Base-by-base conservation (phyloP, 2,329 filamentous ascomycete genomes). In the Cryphonectria parasitica region DNA sequence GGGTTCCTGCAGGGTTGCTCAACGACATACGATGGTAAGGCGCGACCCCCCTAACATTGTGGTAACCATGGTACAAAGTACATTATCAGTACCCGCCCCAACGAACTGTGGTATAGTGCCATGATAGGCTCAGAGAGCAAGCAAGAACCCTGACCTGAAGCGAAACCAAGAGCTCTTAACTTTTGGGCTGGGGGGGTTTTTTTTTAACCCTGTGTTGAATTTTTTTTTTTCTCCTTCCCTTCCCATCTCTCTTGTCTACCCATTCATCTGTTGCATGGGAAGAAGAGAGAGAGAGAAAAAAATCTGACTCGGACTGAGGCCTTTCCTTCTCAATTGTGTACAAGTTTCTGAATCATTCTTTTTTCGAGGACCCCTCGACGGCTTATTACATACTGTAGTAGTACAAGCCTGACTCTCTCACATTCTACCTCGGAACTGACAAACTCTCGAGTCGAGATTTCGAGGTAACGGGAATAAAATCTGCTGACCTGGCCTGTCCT, bases 291-390 rank as follows among this genome's bases (percentile, higher is more conserved):
- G 15, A 22, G 17, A 31, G 8, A 36, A 34, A 43, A 68, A 63
- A 52, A 39, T 69, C 70, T 72, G 70, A 72, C 70, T 72, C 70
- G 70, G 28, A 39, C 13, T 67, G 64, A 34, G 39, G n/a, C 15
- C 45, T 54, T 56, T 64, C 54, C 52, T 61, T 56, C 22, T 54
- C 41, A 31, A 13, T 56, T 64, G 15, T 41, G 25, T 36, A 64
- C 52, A 43, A n/a, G 28, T n/a, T 49, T 70, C 68, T 70, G 70
- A 72, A 65, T 72, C 70, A 70, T 67, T 71, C 41, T 34, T 4
- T 19, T 34, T 39, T 39, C n/a, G 31, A 19, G 19, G n/a, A 11
- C 19, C 4, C 22, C 58, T 28, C n/a, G 11, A 41, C 39, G 10
- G 31, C 34, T 11, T 25, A 2, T n/a, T 17, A 7, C 17, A 7